Evolutionary conservation across 495 filamentous ascomycete species (phyloP).

Genomic region (Pseudoneurospora amorphoporcata): DNA sequence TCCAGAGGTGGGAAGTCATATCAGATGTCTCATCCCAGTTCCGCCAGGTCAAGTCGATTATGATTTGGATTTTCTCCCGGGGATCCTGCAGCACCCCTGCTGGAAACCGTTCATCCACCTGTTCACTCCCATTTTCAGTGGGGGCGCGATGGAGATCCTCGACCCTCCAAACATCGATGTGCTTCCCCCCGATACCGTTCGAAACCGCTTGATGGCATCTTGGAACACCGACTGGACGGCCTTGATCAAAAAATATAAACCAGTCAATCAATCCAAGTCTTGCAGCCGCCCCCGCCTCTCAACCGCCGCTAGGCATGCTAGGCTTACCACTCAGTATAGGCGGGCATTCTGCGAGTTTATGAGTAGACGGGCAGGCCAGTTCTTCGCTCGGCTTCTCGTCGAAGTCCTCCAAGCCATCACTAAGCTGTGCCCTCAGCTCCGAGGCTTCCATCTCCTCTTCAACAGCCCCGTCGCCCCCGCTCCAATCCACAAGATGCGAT

Average conservation of each 20-base stretch:
- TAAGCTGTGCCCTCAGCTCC: background rate
- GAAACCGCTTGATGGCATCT: background rate
- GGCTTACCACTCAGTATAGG: background rate
- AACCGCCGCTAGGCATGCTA: background rate
- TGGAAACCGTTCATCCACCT: background rate
- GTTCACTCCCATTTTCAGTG: background rate
- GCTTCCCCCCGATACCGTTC: background rate
- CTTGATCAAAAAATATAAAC: background rate
- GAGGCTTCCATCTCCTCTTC: background rate
- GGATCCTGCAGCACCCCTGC: background rate
- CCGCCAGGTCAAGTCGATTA: background rate
- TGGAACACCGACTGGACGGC: background rate
- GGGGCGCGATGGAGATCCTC: background rate
- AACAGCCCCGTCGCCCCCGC: background rate
- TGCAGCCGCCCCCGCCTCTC: background rate
- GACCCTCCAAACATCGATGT: background rate
- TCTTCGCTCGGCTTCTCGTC: background rate
- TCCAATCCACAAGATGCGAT: too few species aligned
- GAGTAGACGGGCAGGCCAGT: accelerated
- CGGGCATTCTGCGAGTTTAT: too few species aligned
- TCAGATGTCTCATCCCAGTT: background rate
- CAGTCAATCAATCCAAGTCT: background rate
- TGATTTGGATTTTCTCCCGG: background rate
- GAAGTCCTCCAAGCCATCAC: background rate
- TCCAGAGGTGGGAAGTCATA: background rate